phyloP scores from a whole-genome alignment of 768 basidiomycete species.

The Rhodosporidiobolus odoratus region DNA sequence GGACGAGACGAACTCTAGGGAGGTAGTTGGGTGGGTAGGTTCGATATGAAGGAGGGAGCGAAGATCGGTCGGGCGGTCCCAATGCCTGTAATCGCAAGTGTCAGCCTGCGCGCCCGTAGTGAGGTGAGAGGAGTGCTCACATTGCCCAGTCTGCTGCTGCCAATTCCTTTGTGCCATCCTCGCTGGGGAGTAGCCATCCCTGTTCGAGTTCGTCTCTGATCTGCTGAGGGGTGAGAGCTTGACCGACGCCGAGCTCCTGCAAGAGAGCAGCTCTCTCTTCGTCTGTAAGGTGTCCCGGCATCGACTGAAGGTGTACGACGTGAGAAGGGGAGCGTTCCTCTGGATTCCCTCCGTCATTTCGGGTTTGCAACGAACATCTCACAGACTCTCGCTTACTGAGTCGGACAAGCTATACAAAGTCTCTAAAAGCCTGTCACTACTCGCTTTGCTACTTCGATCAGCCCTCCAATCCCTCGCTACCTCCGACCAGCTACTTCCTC shows the following conservation, averaged over 20 bases:
- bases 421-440: neutral
- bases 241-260: conserved; percentile 57
- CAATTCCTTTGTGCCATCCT: conserved; percentile 25
- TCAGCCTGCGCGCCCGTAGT: too few relatives aligned
- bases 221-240: conserved; percentile 57
- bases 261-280: conserved; percentile 48
- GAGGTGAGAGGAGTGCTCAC: neutral
- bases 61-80: conserved; percentile 43
- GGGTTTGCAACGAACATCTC: too few relatives aligned
- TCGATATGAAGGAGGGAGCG: conserved; percentile 61
- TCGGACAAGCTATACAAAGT: too few relatives aligned
- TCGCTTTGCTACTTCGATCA: neutral
- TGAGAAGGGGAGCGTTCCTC: neutral
- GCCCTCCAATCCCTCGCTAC: neutral
- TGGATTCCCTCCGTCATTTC: neutral
- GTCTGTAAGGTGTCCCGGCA: conserved; percentile 3
- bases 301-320: neutral
- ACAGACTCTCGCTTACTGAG: too few relatives aligned
- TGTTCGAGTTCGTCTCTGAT: conserved; percentile 45
- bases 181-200: conserved; percentile 15
- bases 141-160: conserved; percentile 27
- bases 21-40: conserved; percentile 70
- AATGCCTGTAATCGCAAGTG: conserved; percentile 16
- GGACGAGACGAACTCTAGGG: conserved; percentile 64
- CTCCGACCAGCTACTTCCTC: neutral